These are phyloP conservation scores for Cystobasidium sp. DNA, from an alignment of 1,284 basidiomycete species.

Conservation along the genomic window DNA sequence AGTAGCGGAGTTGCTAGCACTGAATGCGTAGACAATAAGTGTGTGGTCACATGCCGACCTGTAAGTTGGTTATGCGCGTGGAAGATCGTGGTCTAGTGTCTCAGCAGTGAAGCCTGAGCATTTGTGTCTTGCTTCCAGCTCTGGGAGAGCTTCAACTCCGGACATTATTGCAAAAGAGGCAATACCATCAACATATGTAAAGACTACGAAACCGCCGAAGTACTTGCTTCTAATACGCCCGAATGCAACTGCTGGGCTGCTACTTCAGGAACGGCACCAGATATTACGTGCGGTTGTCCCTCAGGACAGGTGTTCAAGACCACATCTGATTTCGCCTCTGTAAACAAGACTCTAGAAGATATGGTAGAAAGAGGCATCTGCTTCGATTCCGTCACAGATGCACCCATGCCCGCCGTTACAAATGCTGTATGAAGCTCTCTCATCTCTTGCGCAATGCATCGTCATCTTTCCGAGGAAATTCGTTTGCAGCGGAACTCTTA, in stretches of 20 bases:
- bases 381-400: too few species aligned
- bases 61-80: not conserved
- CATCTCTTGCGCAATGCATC: too few species aligned
- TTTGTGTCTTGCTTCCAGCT: too few species aligned
- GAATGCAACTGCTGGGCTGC: too few species aligned
- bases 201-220: conserved; percentile 6
- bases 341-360: not conserved
- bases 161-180: not conserved
- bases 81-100: not conserved
- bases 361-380: not conserved
- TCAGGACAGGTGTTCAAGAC: not conserved
- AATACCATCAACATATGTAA: conserved; percentile 1
- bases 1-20: not conserved
- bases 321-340: not conserved
- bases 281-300: not conserved
- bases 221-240: too few species aligned
- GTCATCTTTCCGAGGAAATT: too few species aligned
- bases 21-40: not conserved
- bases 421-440: too few species aligned
- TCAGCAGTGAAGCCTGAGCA: not conserved
- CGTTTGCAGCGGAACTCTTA: too few species aligned
- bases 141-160: not conserved
- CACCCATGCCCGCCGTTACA: too few species aligned
- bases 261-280: too few species aligned
- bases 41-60: conserved; percentile 13